phyloP scores from a whole-genome alignment of 805 yeast genomes.

The Candida palmyrensis region DNA sequence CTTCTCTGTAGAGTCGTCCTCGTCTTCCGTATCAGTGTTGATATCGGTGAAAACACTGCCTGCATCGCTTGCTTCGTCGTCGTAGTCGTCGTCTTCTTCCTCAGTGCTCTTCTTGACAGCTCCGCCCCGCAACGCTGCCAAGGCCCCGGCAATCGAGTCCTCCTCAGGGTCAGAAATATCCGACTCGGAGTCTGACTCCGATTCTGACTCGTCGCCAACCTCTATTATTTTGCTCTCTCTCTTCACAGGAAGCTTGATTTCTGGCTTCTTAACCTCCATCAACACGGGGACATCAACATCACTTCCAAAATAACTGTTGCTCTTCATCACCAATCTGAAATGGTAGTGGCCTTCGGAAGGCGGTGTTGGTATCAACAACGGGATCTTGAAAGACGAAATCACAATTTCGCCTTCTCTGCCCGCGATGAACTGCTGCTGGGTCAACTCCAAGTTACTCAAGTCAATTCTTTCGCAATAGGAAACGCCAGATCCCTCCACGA shows the following conservation, averaged over 20 bases:
- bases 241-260: conserved; percentile 12
- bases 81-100: conserved; percentile 20
- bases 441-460: conserved; percentile 48
- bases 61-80: conserved; percentile 33
- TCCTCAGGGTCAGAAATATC: conserved; percentile 69
- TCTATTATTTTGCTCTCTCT: conserved; percentile 8
- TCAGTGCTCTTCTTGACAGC: conserved; percentile 36
- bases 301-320: conserved; percentile 74
- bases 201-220: conserved; percentile 8
- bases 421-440: conserved; percentile 47
- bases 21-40: conserved; percentile 43
- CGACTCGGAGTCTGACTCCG: conserved; percentile 29
- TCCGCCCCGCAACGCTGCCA: conserved; percentile 65
- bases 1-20: conserved; percentile 15
- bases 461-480: conserved; percentile 47
- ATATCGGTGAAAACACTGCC: conserved; percentile 41
- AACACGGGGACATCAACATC: conserved; percentile 70
- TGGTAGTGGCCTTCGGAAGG: conserved; percentile 55
- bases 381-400: conserved; percentile 73
- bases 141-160: conserved; percentile 69
- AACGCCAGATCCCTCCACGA: conserved; percentile 61
- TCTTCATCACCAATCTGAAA: conserved; percentile 66
- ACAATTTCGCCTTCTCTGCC: conserved; percentile 34
- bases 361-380: conserved; percentile 76
- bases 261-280: conserved; percentile 57